phyloP scores from a whole-genome alignment of 116 monocot genomes.

The Zostera marina region DNA sequence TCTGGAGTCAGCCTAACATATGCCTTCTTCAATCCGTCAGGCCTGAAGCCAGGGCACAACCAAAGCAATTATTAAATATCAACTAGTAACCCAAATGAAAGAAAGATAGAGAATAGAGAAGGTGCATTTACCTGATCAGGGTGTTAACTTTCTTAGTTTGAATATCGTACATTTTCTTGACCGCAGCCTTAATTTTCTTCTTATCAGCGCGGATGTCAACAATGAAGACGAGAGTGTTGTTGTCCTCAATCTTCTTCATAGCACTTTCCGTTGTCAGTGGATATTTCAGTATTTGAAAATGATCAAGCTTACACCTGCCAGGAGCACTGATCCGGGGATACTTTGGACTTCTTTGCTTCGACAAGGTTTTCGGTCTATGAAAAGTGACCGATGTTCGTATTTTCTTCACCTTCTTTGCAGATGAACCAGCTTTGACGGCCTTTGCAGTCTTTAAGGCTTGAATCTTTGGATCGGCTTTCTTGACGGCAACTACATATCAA shows the following conservation, averaged over 20 bases:
- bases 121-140: neutral
- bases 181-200: slow-evolving; percentile 6
- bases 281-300: slow-evolving; percentile 43
- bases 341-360: slow-evolving; percentile 28
- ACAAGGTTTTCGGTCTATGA: slow-evolving; percentile 41
- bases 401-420: slow-evolving; percentile 32
- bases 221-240: slow-evolving; percentile 49
- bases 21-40: slow-evolving; percentile 32
- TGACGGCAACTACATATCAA: slow-evolving; percentile 2
- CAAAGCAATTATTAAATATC: too few species aligned
- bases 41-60: slow-evolving; percentile 7
- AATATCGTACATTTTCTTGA: neutral
- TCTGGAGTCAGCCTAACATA: slow-evolving; percentile 28
- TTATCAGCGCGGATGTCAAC: slow-evolving; percentile 35
- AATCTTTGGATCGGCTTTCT: slow-evolving; percentile 31
- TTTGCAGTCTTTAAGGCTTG: slow-evolving; percentile 40
- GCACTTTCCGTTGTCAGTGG: slow-evolving; percentile 33
- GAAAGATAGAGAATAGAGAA: too few species aligned
- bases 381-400: slow-evolving; percentile 37
- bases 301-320: slow-evolving; percentile 37
- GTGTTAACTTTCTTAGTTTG: neutral
- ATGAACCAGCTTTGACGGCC: slow-evolving; percentile 35
- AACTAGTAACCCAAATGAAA: too few species aligned
- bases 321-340: slow-evolving; percentile 40
- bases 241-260: slow-evolving; percentile 48